phyloP scores from a whole-genome alignment of 306 rosid genomes.

The Prunus dulcis region DNA sequence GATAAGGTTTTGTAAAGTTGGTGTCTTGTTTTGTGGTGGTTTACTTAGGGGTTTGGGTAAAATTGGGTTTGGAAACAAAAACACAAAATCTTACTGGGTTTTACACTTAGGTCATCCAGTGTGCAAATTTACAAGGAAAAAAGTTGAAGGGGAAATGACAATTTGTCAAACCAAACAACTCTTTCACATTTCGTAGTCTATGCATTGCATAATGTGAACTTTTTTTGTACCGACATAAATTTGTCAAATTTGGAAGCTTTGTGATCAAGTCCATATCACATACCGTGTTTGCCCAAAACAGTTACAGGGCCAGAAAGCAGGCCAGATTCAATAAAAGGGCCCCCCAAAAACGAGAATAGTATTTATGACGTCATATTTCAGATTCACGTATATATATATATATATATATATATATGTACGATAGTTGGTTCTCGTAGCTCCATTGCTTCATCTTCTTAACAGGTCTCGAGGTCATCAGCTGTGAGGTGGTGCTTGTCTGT shows the following conservation, averaged over 20 bases:
- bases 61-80: neutral
- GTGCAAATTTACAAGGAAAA: too few species aligned
- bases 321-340: neutral
- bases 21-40: neutral
- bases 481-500: neutral
- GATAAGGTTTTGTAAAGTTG: slow-evolving; percentile 39
- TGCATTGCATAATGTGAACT: too few species aligned
- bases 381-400: neutral
- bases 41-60: neutral
- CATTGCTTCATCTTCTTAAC: neutral
- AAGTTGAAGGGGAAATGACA: too few species aligned
- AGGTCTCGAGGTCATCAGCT: slow-evolving; percentile 8
- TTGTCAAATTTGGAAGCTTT: neutral
- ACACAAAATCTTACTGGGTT: neutral
- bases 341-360: neutral
- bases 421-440: neutral
- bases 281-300: neutral
- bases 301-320: neutral
- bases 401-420: neutral
- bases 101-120: neutral
- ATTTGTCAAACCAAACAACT: too few species aligned
- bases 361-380: neutral
- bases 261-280: neutral
- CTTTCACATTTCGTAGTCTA: too few species aligned
- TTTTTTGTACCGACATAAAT: neutral